Conservation (phyloP, 208 protist genomes). For the Histomonas meleagridis region DNA sequence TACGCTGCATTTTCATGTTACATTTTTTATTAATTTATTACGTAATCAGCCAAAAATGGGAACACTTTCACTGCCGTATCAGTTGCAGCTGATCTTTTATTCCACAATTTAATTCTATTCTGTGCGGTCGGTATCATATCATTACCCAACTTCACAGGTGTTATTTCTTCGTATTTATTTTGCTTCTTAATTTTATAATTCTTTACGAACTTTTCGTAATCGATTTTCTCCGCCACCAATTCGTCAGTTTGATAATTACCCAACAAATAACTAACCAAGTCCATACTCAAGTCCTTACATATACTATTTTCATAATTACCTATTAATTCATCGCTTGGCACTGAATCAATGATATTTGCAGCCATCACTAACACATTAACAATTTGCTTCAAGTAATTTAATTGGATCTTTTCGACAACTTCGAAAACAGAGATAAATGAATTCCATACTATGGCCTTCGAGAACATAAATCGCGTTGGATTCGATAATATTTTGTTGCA, state of each 20-base stretch:
- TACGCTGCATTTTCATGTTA: too few relatives aligned
- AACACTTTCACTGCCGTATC: too few relatives aligned
- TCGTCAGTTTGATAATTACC: neutral
- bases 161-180: too few relatives aligned
- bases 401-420: neutral
- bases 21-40: too few relatives aligned
- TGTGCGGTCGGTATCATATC: too few relatives aligned
- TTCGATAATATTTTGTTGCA: neutral
- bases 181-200: too few relatives aligned
- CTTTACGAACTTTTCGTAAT: too few relatives aligned
- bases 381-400: neutral
- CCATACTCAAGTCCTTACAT: neutral
- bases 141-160: too few relatives aligned
- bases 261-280: neutral
- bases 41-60: too few relatives aligned
- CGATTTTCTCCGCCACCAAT: neutral
- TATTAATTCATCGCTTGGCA: neutral
- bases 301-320: neutral
- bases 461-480: neutral
- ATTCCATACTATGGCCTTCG: neutral
- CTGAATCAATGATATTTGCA: too few relatives aligned
- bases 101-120: too few relatives aligned
- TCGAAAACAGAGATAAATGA: neutral
- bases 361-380: neutral
- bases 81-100: too few relatives aligned